A percentile compares a stretch with the other conserved stretches of the same genome.
phyloP scores from a whole-genome alignment of 1,284 basidiomycete genomes.

The Sphaerobolus stellatus region DNA sequence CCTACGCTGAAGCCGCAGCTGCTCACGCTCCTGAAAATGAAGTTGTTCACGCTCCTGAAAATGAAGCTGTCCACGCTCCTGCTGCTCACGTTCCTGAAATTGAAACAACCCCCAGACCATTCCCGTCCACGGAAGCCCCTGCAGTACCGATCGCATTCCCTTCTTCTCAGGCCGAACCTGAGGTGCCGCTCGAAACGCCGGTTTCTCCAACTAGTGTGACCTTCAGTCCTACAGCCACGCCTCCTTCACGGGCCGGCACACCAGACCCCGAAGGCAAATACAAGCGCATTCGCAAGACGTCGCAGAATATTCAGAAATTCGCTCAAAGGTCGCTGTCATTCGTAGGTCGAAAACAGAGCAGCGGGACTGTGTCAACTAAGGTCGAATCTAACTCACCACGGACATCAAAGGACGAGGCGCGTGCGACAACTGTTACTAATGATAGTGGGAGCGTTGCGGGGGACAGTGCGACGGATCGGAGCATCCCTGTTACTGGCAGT shows the following conservation, averaged over 20 bases:
- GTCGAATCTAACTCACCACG: slow-evolving; percentile 16
- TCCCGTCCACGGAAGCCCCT: slow-evolving; percentile 27
- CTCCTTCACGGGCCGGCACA: slow-evolving; percentile 47
- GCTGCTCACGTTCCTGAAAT: slow-evolving; percentile 10
- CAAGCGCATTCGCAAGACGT: slow-evolving; percentile 74
- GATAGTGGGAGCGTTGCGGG: slow-evolving; percentile 31
- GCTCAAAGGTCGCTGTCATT: slow-evolving; percentile 72
- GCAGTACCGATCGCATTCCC: slow-evolving; percentile 39
- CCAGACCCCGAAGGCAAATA: slow-evolving; percentile 65
- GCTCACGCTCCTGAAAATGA: no score
- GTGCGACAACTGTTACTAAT: slow-evolving; percentile 8
- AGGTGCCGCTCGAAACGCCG: slow-evolving; percentile 8
- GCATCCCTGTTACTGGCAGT: no score
- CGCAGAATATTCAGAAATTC: slow-evolving; percentile 79
- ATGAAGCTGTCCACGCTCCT: slow-evolving; percentile 12
- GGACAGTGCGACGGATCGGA: slow-evolving; percentile 2
- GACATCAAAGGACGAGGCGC: slow-evolving; percentile 12
- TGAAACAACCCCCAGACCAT: slow-evolving; percentile 21
- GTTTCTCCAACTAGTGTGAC: slow-evolving; percentile 34
- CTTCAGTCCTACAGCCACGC: slow-evolving; percentile 36
- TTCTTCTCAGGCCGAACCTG: slow-evolving; percentile 13
- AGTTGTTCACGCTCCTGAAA: no score
- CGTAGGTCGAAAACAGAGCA: slow-evolving; percentile 57
- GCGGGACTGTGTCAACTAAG: slow-evolving; percentile 35
- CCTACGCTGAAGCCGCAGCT: no score